Base-by-base conservation (phyloP, 495 filamentous ascomycete genomes). In the Staphylotrichum tortipilum region DNA sequence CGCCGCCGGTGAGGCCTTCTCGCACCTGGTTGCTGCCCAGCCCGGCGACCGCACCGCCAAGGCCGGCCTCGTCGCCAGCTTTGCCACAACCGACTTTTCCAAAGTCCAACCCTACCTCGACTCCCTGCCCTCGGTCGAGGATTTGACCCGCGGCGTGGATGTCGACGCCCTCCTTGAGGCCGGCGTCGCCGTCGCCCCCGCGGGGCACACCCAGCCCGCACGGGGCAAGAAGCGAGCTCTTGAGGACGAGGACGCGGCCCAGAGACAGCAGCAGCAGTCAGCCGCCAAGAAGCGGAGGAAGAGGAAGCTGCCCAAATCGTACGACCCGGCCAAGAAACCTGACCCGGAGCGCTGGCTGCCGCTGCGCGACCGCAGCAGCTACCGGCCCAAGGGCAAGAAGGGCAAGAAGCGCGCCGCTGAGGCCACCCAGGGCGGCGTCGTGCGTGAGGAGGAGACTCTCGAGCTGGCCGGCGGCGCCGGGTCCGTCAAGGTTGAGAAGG, bases 311-410 rank as follows among this genome's bases (percentile, higher is more conserved):
- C 89, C 90, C 17, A 90, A 90, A 69, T 78, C 88, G 59, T 89
- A 82, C 57, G 87, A 71, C 28, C 70, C 73, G 30, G 77, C 70
- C 57, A 95, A 89, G 74, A 79, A 78, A 37, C 73, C 85, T 6
- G 92, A 97, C 60, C 83, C 86, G 1, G 94, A 99, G 68, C 71
- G 92, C 41, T 99, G 92, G 92, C 67, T 97, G 50, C 91, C 92
- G 19, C 70, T 97, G 49, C 78, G 83, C 41, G 92, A 99, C 60
- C 77, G 92, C 14, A 94, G 86, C 54, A 83, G 78, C 36, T 99
- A 95, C 68, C 71, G 84, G 42, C 90, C 90, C 12, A 94, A 94
- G 69, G 89, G 89, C 10, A 84, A 82, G 65, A 96, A 94, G 75
- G 87, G 87, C 10, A 90, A 88, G 75, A 86, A 85, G 72, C 82